Conservation (phyloP, 2,329 filamentous ascomycete genomes). For the Epichloe bromicola region DNA sequence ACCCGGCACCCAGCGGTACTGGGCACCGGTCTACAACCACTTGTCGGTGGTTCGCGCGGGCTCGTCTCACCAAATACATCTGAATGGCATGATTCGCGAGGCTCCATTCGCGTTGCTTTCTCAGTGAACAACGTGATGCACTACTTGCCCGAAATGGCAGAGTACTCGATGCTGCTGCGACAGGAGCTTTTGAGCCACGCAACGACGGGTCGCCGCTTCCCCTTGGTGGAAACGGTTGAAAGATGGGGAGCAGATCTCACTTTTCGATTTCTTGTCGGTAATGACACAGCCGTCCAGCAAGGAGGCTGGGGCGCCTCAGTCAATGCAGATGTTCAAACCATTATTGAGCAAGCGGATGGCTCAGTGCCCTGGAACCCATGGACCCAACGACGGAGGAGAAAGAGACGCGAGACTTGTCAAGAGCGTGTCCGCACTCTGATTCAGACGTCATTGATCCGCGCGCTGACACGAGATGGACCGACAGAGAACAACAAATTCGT, state of each 20-base stretch:
- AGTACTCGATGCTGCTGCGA: not conserved
- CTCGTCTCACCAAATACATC: not conserved
- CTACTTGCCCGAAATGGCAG: constrained; percentile 1
- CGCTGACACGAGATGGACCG: not conserved
- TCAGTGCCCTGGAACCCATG: not conserved
- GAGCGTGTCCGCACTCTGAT: not conserved
- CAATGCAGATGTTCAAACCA: not conserved
- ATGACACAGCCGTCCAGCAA: constrained; percentile 1
- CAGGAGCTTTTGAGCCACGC: not conserved
- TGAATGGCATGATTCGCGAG: constrained; percentile 3
- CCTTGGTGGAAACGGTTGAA: not conserved
- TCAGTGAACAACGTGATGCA: not conserved
- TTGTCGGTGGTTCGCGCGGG: not conserved
- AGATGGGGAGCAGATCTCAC: constrained; percentile 2
- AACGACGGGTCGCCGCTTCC: not conserved
- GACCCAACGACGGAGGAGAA: not conserved
- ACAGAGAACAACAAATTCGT: not conserved
- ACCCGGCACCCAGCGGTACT: not conserved
- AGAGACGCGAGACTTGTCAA: not conserved
- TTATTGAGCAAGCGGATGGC: not conserved
- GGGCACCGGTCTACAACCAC: not conserved
- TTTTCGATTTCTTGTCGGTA: not conserved
- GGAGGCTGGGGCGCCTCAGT: not conserved
- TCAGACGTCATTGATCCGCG: not conserved
- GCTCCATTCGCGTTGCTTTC: not conserved